Percentiles rank a stretch among this genome's conserved stretches.
phyloP scores from a whole-genome alignment of 306 rosid genomes.

The Styphnolobium japonicum region DNA sequence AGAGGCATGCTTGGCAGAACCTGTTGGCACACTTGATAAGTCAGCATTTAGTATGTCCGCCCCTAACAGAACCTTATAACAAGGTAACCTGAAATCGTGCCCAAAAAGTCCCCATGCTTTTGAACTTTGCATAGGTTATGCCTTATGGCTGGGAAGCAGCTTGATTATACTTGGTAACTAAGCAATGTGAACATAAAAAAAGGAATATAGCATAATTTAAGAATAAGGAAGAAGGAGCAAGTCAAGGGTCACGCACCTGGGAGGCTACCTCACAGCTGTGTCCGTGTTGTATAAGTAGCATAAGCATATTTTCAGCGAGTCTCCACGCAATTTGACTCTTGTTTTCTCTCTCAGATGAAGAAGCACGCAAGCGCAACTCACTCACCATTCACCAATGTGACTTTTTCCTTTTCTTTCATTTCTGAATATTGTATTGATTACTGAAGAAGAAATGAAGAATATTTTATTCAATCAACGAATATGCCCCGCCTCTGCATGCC shows the following conservation, averaged over 20 bases:
- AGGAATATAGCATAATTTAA: background rate
- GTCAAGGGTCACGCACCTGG: constrained; percentile 15
- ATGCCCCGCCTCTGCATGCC: background rate
- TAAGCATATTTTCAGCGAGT: background rate
- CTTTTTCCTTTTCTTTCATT: background rate
- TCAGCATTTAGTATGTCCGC: background rate
- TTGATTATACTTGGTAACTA: constrained; percentile 17
- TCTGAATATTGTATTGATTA: background rate
- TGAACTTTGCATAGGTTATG: background rate
- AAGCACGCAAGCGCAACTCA: background rate
- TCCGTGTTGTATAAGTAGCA: background rate
- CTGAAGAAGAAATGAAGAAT: background rate
- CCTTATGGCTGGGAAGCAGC: background rate
- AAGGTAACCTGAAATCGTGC: constrained; percentile 17
- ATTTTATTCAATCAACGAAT: background rate
- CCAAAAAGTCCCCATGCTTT: constrained; percentile 10
- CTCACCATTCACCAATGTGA: background rate
- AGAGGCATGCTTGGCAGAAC: background rate
- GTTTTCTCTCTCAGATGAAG: background rate
- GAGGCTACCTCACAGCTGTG: background rate
- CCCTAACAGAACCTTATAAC: background rate
- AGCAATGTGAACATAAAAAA: constrained; percentile 22
- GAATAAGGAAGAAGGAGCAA: constrained; percentile 17
- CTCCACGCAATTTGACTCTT: background rate
- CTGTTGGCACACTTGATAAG: background rate